Evolutionary conservation across 306 rosid species (phyloP).

Genomic region (Sindora glabra): DNA sequence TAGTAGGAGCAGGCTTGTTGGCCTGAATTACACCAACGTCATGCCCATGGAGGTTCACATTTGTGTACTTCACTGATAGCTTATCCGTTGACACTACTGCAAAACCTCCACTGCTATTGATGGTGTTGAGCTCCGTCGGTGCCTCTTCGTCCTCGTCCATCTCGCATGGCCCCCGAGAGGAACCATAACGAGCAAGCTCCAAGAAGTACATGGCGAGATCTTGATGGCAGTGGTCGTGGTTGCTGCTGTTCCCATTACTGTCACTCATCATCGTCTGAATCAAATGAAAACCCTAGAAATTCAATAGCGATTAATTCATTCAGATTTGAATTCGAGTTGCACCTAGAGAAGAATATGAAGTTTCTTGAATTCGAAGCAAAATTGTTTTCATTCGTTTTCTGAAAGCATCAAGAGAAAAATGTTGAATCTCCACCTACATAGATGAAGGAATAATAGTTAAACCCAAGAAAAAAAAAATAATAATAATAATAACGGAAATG

Average conservation of each 20-base stretch:
- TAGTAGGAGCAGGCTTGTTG: constrained; percentile 69
- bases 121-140: constrained; percentile 82
- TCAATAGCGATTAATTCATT: constrained; percentile 16
- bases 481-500: background rate
- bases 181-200: constrained; percentile 42
- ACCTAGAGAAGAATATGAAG: background rate
- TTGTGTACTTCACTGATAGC: constrained; percentile 73
- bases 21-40: constrained; percentile 95
- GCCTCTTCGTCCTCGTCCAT: constrained; percentile 61
- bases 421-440: too few relatives aligned
- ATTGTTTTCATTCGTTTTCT: background rate
- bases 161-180: constrained; percentile 20
- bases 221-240: constrained; percentile 5
- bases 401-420: background rate
- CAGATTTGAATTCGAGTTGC: background rate
- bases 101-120: constrained; percentile 94
- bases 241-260: constrained; percentile 20
- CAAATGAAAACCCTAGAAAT: constrained; percentile 31
- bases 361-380: background rate
- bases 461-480: too few relatives aligned
- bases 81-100: constrained; percentile 68
- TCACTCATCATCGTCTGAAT: constrained; percentile 16
- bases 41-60: constrained; percentile 74
- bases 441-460: too few relatives aligned
- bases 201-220: constrained; percentile 67